Percentiles rank a stretch among this genome's conserved stretches.
Conservation (phyloP, 169 alveolate genomes). For the Perkinsus olseni region DNA sequence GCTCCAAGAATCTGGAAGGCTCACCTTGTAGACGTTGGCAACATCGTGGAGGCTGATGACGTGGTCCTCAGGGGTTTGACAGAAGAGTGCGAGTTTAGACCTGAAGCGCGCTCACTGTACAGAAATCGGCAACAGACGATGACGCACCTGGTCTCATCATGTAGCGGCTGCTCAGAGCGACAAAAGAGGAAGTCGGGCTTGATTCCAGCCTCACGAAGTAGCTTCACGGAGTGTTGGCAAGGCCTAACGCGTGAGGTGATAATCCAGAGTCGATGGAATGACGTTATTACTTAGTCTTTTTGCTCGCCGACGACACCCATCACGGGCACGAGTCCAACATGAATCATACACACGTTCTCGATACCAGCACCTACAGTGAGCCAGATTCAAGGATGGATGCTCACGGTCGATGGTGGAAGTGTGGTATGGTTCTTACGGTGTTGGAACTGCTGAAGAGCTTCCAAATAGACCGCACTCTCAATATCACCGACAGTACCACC, state of each 20-base stretch:
- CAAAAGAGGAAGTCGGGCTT: constrained; percentile 48
- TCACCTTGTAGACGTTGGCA: constrained; percentile 21
- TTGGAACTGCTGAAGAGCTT: constrained; percentile 78
- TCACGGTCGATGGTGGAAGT: not conserved
- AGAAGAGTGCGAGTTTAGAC: constrained; percentile 61
- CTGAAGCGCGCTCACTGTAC: not conserved
- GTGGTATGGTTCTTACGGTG: constrained; percentile 1
- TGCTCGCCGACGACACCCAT: constrained; percentile 71
- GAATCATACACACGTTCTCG: constrained; percentile 20
- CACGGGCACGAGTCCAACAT: constrained; percentile 73
- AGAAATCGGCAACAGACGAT: not conserved
- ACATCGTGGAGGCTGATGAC: constrained; percentile 32
- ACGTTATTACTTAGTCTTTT: constrained; percentile 60
- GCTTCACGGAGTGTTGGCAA: constrained; percentile 86
- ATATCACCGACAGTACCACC: constrained; percentile 96
- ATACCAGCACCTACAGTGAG: not conserved
- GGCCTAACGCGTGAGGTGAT: constrained; percentile 40
- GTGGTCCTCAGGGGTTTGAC: constrained; percentile 59
- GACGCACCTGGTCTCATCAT: constrained; percentile 32
- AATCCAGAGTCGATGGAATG: not conserved
- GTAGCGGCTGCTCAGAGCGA: constrained; percentile 60
- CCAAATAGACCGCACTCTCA: constrained; percentile 84
- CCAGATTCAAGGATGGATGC: not conserved
- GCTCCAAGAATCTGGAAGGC: not conserved
- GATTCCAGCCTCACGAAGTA: constrained; percentile 37